phyloP scores from a whole-genome alignment of 1,284 basidiomycete species.

The Ceratobasidium sp. region DNA sequence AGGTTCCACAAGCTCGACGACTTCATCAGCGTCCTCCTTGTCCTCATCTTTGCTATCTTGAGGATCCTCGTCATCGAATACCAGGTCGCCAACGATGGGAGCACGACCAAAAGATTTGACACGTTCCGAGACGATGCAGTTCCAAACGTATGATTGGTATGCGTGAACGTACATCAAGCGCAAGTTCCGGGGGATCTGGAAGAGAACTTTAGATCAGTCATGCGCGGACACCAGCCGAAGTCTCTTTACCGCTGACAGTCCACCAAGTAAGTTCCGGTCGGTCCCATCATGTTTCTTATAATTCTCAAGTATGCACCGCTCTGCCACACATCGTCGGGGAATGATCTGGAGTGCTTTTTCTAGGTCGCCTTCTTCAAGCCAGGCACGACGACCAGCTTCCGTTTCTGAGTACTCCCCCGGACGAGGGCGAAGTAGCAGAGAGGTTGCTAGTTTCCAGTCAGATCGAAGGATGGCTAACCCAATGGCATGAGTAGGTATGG shows the following conservation, averaged over 20 bases:
- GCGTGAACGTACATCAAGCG: conserved; percentile 98
- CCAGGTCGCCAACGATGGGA: conserved; percentile 88
- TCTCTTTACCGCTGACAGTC: conserved; percentile 77
- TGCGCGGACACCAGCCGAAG: neutral
- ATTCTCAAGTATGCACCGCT: conserved; percentile 89
- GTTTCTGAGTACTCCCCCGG: conserved; percentile 93
- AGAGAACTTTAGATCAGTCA: conserved; percentile 11
- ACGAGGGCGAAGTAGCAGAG: conserved; percentile 82
- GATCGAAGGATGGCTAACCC: conserved; percentile 89
- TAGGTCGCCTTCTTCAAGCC: conserved; percentile 80
- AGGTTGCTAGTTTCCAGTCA: conserved; percentile 88
- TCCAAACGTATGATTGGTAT: conserved; percentile 99
- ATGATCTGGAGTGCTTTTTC: conserved; percentile 82
- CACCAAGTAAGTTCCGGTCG: conserved; percentile 84
- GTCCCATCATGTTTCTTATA: conserved; percentile 84
- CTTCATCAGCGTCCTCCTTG: conserved; percentile 60
- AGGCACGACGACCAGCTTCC: conserved; percentile 79
- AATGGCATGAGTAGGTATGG: conserved; percentile 91
- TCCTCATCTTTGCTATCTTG: conserved; percentile 57
- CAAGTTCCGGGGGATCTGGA: conserved; percentile 92
- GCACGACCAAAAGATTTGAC: conserved; percentile 81
- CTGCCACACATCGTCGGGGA: conserved; percentile 91
- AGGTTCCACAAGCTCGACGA: conserved; percentile 30
- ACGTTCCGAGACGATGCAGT: conserved; percentile 92
- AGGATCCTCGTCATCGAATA: conserved; percentile 65